Evolutionary conservation across 202 grass and related monocot genomes (phyloP).

Genomic region (Saccharum hybrid): DNA sequence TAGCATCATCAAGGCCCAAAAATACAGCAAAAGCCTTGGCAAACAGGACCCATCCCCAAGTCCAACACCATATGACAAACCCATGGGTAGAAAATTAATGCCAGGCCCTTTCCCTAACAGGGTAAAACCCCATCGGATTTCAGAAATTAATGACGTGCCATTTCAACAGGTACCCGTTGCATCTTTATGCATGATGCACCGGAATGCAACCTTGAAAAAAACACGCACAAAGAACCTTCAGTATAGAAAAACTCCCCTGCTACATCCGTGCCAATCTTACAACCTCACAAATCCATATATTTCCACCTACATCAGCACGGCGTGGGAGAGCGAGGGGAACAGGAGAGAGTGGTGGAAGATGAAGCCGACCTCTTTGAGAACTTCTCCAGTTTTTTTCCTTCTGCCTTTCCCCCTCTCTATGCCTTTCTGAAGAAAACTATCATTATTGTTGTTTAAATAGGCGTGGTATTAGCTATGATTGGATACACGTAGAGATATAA

Average conservation of each 20-base stretch:
- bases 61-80: neutral
- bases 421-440: neutral
- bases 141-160: too few relatives aligned
- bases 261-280: neutral
- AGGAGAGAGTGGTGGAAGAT: neutral
- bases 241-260: neutral
- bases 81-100: neutral
- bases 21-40: neutral
- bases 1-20: neutral
- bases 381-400: neutral
- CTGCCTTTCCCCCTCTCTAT: neutral
- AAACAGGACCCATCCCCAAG: neutral
- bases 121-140: neutral
- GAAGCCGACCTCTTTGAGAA: neutral
- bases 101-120: neutral
- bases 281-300: conserved; percentile 33
- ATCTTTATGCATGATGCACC: neutral
- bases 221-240: neutral
- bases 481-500: neutral
- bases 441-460: neutral
- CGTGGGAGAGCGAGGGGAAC: neutral
- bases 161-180: neutral
- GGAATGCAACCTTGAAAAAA: conserved; percentile 15
- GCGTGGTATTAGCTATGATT: neutral
- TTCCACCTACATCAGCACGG: neutral